Base-by-base conservation (phyloP, 2,329 filamentous ascomycete genomes). In the Sphaerulina populicola region DNA sequence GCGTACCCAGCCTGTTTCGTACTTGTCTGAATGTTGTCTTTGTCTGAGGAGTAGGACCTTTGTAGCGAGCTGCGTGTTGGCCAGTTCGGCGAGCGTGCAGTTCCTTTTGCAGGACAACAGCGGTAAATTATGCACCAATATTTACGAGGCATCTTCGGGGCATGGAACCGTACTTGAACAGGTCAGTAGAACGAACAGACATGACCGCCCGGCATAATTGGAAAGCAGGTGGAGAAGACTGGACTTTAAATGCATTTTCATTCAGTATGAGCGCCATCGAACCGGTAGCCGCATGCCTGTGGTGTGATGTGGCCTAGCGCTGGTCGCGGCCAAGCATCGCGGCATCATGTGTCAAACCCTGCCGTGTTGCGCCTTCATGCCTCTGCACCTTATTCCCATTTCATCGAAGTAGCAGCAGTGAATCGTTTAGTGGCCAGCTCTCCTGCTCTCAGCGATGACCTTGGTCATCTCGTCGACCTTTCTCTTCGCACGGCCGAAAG, bases 381-480 rank as follows among this genome's bases (percentile, higher is more conserved):
- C 57, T 39, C 48, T 49, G 53, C 53, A 55, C 44, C 48, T 44
- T 21, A 47, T 38, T 31, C 42, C 53, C 53, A 44, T 37, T 29
- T 51, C 47, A 49, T 50, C 49, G 38, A 39, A 44, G 15, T 49
- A 57, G 53, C 48, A 52, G 48, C 47, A 46, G 21, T 18, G 15
- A 41, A 21, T 23, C 18, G 39, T 21, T 79, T 83, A 85, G 76
- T 84, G 82, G 74, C 76, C 82, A 59, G 81, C 77, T 71, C 84
- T 80, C 77, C 91, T 90, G 72, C 90, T 85, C 80, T 97, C 93
- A 69, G 91, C 88, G 72, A 98, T 98, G 76, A 98, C 87, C 70
- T 88, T 83, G 78, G 89, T 88, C 78, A 98, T 88, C 80, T 97
- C 91, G 74, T 98, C 93, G 66, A 98, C 93, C 91, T 98, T 98